These are phyloP conservation scores for Lecanicillium sp. DNA, from an alignment of 2,329 filamentous ascomycete species.

Conservation along the genomic window DNA sequence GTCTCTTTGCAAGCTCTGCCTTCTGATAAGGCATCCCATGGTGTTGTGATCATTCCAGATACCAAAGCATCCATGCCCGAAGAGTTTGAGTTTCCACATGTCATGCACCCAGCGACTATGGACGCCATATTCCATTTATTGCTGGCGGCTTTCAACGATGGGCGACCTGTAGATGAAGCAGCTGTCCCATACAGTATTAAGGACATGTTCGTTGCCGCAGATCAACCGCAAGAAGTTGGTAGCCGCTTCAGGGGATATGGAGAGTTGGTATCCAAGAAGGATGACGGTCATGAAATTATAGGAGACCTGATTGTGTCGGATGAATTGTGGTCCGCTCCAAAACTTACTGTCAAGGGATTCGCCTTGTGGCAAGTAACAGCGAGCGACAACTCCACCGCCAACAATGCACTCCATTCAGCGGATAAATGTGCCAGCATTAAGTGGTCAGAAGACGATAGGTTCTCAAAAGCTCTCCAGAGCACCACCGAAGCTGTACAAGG, in stretches of 20 bases:
- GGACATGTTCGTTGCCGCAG: constrained; percentile 19
- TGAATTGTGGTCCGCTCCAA: constrained; percentile 7
- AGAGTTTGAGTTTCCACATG: constrained; percentile 32
- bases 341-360: constrained; percentile 8
- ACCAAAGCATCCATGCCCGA: constrained; percentile 34
- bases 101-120: constrained; percentile 41
- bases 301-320: constrained; percentile 9
- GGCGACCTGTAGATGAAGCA: constrained; percentile 1
- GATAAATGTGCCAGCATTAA: background rate
- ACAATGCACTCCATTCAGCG: background rate
- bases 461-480: too few relatives aligned
- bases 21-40: background rate
- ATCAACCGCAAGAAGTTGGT: constrained; percentile 1
- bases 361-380: constrained; percentile 10
- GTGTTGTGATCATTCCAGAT: constrained; percentile 20
- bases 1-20: background rate
- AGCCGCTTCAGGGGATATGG: constrained; percentile 1
- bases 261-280: background rate
- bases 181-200: constrained; percentile 16
- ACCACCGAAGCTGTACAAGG: too few relatives aligned
- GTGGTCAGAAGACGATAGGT: too few relatives aligned
- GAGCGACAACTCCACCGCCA: background rate
- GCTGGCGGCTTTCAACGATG: constrained; percentile 17
- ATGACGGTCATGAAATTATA: constrained; percentile 4
- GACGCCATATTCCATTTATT: constrained; percentile 39